Percentiles rank a stretch among this genome's conserved stretches.
Evolutionary conservation across 306 rosid species (phyloP).

Genomic region (Ziziphus jujuba): DNA sequence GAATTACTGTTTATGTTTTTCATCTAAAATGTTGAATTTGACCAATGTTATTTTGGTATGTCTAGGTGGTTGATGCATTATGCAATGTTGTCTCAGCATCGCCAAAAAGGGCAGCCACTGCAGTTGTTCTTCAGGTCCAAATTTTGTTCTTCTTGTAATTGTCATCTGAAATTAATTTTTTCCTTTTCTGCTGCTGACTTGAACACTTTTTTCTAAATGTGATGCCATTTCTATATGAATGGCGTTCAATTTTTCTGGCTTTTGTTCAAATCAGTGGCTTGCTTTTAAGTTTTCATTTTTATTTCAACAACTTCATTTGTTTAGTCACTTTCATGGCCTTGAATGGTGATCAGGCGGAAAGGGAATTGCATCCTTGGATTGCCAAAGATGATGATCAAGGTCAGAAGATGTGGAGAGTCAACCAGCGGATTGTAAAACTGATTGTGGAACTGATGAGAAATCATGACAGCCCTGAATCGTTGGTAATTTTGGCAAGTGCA

Average conservation of each 20-base stretch:
- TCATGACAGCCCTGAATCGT: slow-evolving; percentile 76
- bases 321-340: slow-evolving; percentile 41
- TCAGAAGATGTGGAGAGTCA: slow-evolving; percentile 95
- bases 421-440: slow-evolving; percentile 85
- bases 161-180: neutral
- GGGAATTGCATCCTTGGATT: slow-evolving; percentile 96
- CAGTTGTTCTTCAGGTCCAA: slow-evolving; percentile 91
- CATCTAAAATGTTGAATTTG: slow-evolving; percentile 11
- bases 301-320: slow-evolving; percentile 27
- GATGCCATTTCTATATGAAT: neutral
- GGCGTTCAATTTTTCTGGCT: slow-evolving; percentile 4
- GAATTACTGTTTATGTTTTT: neutral
- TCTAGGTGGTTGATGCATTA: slow-evolving; percentile 90
- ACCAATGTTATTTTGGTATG: slow-evolving; percentile 14
- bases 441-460: slow-evolving; percentile 94
- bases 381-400: slow-evolving; percentile 92
- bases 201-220: slow-evolving; percentile 13
- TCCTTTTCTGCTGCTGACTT: slow-evolving; percentile 15
- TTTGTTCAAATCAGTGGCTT: slow-evolving; percentile 20
- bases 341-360: slow-evolving; percentile 69
- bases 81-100: slow-evolving; percentile 93
- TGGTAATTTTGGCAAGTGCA: slow-evolving; percentile 88
- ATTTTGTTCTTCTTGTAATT: slow-evolving; percentile 30
- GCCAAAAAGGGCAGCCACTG: slow-evolving; percentile 89
- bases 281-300: slow-evolving; percentile 14